These are phyloP conservation scores for Mycena maculata DNA, from an alignment of 768 basidiomycete genomes.

Conservation along the genomic window DNA sequence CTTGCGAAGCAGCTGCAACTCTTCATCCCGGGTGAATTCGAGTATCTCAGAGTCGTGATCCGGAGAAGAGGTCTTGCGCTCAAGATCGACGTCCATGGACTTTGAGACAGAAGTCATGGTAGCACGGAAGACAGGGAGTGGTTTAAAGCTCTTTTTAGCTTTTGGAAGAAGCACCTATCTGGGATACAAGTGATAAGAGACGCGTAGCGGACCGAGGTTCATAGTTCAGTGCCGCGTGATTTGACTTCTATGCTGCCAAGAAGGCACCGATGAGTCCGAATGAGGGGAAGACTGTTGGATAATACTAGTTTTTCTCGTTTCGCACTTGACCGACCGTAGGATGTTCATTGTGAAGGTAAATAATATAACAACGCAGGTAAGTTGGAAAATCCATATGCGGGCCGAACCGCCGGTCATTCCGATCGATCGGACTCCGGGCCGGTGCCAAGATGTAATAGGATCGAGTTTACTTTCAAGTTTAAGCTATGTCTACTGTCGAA, in stretches of 20 bases:
- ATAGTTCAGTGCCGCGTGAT: background rate
- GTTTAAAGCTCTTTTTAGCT: background rate
- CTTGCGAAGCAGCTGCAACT: slow-evolving; percentile 48
- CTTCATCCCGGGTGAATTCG: slow-evolving; percentile 34
- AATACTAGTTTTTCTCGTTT: too few species aligned
- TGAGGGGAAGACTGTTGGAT: too few species aligned
- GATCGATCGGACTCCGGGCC: too few species aligned
- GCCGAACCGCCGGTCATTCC: too few species aligned
- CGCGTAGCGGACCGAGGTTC: slow-evolving; percentile 20
- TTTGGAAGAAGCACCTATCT: background rate
- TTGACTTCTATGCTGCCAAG: background rate
- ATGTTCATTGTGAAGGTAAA: too few species aligned
- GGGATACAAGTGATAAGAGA: slow-evolving; percentile 25
- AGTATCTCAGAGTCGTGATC: slow-evolving; percentile 17
- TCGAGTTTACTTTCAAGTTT: too few species aligned
- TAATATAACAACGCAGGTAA: too few species aligned
- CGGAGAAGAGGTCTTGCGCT: slow-evolving; percentile 29
- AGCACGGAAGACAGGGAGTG: slow-evolving; percentile 2
- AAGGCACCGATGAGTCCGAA: too few species aligned
- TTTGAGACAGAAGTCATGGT: slow-evolving; percentile 17
- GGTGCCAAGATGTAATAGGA: too few species aligned
- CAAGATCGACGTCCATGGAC: slow-evolving; percentile 27
- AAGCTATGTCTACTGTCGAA: slow-evolving; percentile 58
- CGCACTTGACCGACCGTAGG: too few species aligned
- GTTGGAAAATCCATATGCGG: too few species aligned